A percentile compares a stretch with the other conserved stretches of the same genome.
Evolutionary conservation across 768 basidiomycete genomes (phyloP).

Genomic region (Russula vinacea): DNA sequence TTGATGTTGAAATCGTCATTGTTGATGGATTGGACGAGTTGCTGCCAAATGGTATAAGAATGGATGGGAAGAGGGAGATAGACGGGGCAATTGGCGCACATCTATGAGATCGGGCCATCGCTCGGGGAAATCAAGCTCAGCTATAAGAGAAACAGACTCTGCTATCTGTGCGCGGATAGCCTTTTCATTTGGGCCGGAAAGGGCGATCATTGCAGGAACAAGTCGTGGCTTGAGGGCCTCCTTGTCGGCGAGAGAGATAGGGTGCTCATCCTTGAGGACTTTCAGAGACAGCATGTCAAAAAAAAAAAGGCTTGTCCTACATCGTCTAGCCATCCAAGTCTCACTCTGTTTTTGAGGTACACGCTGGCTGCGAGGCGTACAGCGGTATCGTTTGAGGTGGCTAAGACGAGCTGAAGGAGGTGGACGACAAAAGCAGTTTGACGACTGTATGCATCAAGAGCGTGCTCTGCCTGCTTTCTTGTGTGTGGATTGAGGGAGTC

Average conservation of each 20-base stretch:
- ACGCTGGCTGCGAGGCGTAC: conserved; percentile 82
- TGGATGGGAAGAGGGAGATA: neutral
- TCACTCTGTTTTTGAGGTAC: conserved; percentile 89
- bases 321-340: conserved; percentile 78
- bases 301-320: conserved; percentile 38
- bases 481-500: conserved; percentile 67
- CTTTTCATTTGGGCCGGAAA: conserved; percentile 73
- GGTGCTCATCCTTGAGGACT: conserved; percentile 58
- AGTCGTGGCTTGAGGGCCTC: conserved; percentile 67
- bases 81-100: conserved; percentile 50
- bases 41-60: conserved; percentile 39
- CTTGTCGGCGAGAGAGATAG: conserved; percentile 71
- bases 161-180: conserved; percentile 80
- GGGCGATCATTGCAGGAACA: conserved; percentile 86
- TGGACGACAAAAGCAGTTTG: conserved; percentile 78
- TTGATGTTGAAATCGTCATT: conserved; percentile 79
- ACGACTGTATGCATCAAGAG: conserved; percentile 58
- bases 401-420: conserved; percentile 75
- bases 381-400: conserved; percentile 58
- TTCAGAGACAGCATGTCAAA: conserved; percentile 9
- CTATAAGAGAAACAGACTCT: conserved; percentile 89
- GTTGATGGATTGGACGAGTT: conserved; percentile 84
- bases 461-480: conserved; percentile 79
- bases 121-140: conserved; percentile 85
- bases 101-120: conserved; percentile 88